Evolutionary conservation across 352 stramenopile genomes (phyloP), one percentile per base, ranked within the genome.

Genomic region (Pythium plurisporium): DNA sequence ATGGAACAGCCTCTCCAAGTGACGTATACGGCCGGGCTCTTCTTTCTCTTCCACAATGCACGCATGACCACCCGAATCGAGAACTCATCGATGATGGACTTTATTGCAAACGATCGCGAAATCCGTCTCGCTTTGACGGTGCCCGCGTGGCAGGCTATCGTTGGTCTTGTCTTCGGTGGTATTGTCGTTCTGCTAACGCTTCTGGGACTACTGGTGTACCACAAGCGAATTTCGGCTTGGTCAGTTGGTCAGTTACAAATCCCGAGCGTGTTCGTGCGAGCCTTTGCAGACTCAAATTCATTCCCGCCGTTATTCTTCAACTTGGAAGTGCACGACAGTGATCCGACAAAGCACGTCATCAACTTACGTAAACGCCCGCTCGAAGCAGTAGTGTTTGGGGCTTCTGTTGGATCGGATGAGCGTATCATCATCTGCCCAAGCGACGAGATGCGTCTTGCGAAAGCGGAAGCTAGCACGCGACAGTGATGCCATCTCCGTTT

Each of bases 11-110:
- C 53, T 8, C 14, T 53, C 3, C 53, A 60, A 27, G 41, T 53
- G 15, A 46, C 43, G 23, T 53, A 53, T 25, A 60, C 42, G 4
- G 53, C 53, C 19, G 53, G 53, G 5, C 31, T 60, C 6, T 52
- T 53, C n/a, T 53, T 53, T n/a, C 30, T 60, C 4, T 60, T 53
- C 42, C 20, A 60, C 22, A 59, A 59, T 27, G 52, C 52, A 7
- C 50, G 50, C 20, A 15, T 48, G 17, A 31, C 41, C 10, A 15
- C 25, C 0, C 36, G 48, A 20, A 42, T 48, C 5, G 19, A 23
- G 5, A n/a, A 19, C 10, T 23, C 22, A 3, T 6, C 4, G n/a
- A 5, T 17, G 25, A 38, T 57, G 8, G 37, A 57, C 37, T 29
- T 57, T 25, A 38, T 41, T 17, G 14, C 14, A 25, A 57, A 48